phyloP scores from a whole-genome alignment of 2,329 filamentous ascomycete genomes.

The Pseudonectria foliicola region DNA sequence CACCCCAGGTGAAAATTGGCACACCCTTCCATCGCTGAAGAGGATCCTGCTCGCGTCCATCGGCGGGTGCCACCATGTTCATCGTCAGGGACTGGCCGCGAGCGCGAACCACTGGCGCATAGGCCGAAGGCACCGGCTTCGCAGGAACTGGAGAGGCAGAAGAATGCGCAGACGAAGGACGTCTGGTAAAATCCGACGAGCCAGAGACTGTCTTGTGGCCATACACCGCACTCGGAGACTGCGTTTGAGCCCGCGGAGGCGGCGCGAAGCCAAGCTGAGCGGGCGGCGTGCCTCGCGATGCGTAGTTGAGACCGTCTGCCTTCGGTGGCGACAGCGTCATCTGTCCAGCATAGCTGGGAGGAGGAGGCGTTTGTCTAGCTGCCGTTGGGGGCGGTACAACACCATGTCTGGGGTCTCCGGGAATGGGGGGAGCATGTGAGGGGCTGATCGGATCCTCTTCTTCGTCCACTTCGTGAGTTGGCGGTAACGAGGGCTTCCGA shows the following conservation, averaged over 20 bases:
- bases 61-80: conserved; percentile 54
- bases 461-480: conserved; percentile 57
- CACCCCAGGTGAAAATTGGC: conserved; percentile 81
- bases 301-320: conserved; percentile 43
- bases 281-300: conserved; percentile 31
- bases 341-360: conserved; percentile 32
- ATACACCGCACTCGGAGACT: conserved; percentile 48
- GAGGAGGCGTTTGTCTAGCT: conserved; percentile 44
- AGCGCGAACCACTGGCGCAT: conserved; percentile 31
- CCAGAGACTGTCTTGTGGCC: conserved; percentile 28
- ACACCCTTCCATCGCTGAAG: conserved; percentile 86
- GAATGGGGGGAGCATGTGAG: conserved; percentile 17
- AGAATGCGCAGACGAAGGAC: conserved; percentile 47
- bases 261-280: conserved; percentile 40
- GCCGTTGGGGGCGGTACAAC: conserved; percentile 26
- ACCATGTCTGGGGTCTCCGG: conserved; percentile 31
- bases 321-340: conserved; percentile 50
- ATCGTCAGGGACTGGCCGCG: conserved; percentile 48
- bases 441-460: conserved; percentile 35
- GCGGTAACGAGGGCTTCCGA: conserved; percentile 50
- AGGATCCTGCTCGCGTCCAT: conserved; percentile 65
- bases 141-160: conserved; percentile 29
- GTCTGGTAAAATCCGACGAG: conserved; percentile 38
- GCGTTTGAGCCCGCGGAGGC: conserved; percentile 54
- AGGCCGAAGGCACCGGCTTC: conserved; percentile 18